Conservation (phyloP, 768 basidiomycete genomes). For the Panus rudis region DNA sequence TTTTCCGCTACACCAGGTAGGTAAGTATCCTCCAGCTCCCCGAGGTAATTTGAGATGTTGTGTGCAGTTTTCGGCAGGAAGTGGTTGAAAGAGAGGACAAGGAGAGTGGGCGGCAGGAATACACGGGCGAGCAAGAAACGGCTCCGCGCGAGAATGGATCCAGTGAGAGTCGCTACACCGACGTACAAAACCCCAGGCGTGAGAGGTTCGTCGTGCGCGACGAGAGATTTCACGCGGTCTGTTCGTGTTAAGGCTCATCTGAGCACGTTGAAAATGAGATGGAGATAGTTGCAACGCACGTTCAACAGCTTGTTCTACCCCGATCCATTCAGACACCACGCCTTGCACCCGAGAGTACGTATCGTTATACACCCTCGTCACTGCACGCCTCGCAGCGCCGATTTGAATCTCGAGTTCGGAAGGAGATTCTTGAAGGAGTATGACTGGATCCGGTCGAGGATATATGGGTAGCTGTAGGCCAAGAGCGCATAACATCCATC, state of each 20-base stretch:
- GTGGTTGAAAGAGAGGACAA: conserved; percentile 63
- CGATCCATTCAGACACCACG: conserved; percentile 77
- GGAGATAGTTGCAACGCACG: conserved; percentile 41
- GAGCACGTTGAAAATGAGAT: background rate
- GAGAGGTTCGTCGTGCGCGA: conserved; percentile 74
- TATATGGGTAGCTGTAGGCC: conserved; percentile 78
- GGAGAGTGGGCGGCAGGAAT: conserved; percentile 68
- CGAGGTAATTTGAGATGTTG: conserved; percentile 62
- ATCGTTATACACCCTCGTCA: conserved; percentile 47
- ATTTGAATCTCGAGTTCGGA: conserved; percentile 76
- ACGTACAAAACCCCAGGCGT: conserved; percentile 90
- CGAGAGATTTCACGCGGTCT: conserved; percentile 80
- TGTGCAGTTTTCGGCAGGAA: conserved; percentile 81
- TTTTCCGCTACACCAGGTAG: conserved; percentile 62
- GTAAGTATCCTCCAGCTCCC: conserved; percentile 63
- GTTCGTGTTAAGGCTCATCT: background rate
- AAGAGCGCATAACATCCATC: background rate
- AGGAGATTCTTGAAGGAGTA: conserved; percentile 67
- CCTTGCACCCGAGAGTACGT: conserved; percentile 64
- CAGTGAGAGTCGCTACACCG: conserved; percentile 81
- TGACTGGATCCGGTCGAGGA: conserved; percentile 48
- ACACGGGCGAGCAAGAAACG: conserved; percentile 63
- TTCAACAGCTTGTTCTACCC: conserved; percentile 78
- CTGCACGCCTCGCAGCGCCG: conserved; percentile 55
- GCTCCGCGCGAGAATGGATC: conserved; percentile 80